These are phyloP conservation scores for Tetraselmis chui DNA, from an alignment of 139 green algal species.

Conservation along the genomic window DNA sequence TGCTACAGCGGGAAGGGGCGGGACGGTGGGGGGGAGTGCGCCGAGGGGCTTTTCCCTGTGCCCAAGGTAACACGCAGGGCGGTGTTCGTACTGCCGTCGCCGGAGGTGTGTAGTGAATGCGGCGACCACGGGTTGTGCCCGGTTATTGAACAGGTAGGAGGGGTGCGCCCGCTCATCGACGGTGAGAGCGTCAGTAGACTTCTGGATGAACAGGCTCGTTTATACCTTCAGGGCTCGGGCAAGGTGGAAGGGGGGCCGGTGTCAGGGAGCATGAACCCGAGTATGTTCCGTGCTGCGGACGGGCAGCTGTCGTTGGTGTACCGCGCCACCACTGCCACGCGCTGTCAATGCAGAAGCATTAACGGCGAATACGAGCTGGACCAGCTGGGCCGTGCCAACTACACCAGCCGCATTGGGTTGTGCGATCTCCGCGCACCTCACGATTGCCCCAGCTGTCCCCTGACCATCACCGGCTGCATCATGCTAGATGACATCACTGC, in stretches of 20 bases:
- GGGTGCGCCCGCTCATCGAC: no score
- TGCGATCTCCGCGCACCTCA: background rate
- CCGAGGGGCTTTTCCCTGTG: background rate
- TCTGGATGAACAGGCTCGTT: no score
- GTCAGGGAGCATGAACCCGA: no score
- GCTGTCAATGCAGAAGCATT: background rate
- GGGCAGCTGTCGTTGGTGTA: no score
- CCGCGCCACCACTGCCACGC: background rate
- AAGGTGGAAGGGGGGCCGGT: no score
- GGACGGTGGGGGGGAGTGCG: no score
- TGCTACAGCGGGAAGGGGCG: no score
- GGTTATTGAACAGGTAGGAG: no score
- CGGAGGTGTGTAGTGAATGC: background rate
- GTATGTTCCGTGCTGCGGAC: no score
- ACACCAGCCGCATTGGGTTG: background rate
- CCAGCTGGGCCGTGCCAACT: background rate
- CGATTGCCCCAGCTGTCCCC: background rate
- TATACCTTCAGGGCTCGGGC: no score
- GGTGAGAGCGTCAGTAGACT: no score
- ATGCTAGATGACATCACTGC: background rate
- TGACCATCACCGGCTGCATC: background rate
- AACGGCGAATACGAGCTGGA: background rate
- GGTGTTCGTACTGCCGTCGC: background rate
- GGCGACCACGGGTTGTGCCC: background rate
- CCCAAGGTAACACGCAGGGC: background rate